Evolutionary conservation across 2,329 filamentous ascomycete species (phyloP), one percentile per base, ranked within the genome.

Genomic region (Claviceps citrina): DNA sequence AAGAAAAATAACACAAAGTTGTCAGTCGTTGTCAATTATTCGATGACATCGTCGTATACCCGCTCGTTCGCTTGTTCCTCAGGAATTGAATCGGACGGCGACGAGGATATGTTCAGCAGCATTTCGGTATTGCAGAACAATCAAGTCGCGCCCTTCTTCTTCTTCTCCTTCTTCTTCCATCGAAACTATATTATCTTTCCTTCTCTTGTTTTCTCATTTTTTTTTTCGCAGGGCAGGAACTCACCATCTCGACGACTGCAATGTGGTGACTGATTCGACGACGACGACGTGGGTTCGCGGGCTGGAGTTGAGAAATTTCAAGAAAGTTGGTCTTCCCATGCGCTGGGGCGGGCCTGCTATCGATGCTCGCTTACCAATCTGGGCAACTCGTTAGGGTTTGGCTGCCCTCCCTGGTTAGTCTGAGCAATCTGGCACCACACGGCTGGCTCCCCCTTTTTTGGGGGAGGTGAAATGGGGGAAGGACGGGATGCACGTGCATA

Each of bases 201-300:
- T 10, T 18, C 19, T 10, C 31, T 31, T 38, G n/a, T 22, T 30
- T 31, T 15, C 13, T 22, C 2, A 8, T 24, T 12, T 12, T 37
- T 20, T 31, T 27, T 19, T 20, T 27, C 27, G 37, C 42, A 46
- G 49, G 42, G 44, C 43, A 50, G 47, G 48, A 49, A 68, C 64
- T 63, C 64, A 74, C 70, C 70, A 74, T 74, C 64, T 71, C 67
- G 65, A 61, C 65, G 65, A 62, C 55, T 60, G 64, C 64, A 58
- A 61, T 60, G 64, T 63, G 61, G 62, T 67, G 67, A 67, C 64
- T 65, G 64, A 62, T 63, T 69, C 68, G 66, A 62, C 63, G 63
- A 63, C 68, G 66, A 62, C 63, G 63, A 63, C 62, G 64, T 67
- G 61, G 58, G 59, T 62, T 61, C 58, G 60, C 59, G 58, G 60